A percentile compares a stretch with the other conserved stretches of the same genome.
Conservation (phyloP, 345 rosid species). For the Syzygium jambos region DNA sequence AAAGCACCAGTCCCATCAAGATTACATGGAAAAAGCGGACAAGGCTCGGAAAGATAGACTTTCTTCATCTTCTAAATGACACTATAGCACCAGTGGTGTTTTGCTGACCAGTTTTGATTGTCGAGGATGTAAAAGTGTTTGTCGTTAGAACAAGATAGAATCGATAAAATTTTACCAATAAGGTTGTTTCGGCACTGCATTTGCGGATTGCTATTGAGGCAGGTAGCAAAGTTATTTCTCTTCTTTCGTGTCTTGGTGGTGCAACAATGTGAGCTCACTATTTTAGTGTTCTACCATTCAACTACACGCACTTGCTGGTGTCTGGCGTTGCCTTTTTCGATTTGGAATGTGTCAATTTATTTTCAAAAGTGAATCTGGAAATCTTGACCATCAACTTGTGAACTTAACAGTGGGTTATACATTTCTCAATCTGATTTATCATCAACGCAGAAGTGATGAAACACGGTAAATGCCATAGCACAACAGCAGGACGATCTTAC, state of each 20-base stretch:
- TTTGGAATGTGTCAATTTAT: background rate
- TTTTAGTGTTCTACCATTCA: background rate
- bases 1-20: conserved; percentile 91
- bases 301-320: background rate
- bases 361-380: background rate
- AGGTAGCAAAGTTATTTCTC: background rate
- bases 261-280: background rate
- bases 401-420: background rate
- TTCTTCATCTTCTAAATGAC: conserved; percentile 40
- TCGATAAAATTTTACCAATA: background rate
- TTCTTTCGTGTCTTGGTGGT: background rate
- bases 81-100: background rate
- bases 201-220: background rate
- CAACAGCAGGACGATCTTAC: background rate
- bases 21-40: conserved; percentile 93
- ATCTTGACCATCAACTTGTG: background rate
- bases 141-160: background rate
- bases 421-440: background rate
- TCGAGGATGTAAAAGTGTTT: background rate
- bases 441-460: background rate
- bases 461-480: background rate
- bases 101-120: background rate
- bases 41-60: conserved; percentile 74
- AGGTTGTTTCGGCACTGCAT: background rate
- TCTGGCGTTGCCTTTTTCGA: background rate